These are phyloP conservation scores for Pseudonitzschia pungens DNA, from an alignment of 108 stramenopile species.

Conservation along the genomic window DNA sequence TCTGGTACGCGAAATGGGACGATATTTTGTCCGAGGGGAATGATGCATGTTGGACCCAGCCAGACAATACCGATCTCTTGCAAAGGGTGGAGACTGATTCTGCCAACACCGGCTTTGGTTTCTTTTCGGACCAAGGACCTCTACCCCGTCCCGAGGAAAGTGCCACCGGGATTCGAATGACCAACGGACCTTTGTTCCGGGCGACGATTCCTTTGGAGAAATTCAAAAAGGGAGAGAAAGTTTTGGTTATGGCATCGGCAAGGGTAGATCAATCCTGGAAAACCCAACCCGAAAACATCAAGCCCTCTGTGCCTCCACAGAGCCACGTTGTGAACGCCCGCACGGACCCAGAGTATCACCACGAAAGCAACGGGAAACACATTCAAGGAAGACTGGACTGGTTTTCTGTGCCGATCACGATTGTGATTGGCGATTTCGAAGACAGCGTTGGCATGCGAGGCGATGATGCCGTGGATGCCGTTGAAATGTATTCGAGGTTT, in stretches of 20 bases:
- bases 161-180: slow-evolving; percentile 1
- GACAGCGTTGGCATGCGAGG: slow-evolving; percentile 28
- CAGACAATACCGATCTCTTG: slow-evolving; percentile 27
- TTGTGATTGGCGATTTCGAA: slow-evolving; percentile 55
- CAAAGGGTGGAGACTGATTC: slow-evolving; percentile 7
- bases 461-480: slow-evolving; percentile 20
- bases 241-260: slow-evolving; percentile 61
- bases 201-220: slow-evolving; percentile 43
- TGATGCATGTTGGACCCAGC: slow-evolving; percentile 45
- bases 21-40: slow-evolving; percentile 47
- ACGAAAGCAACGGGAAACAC: slow-evolving; percentile 55
- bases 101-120: slow-evolving; percentile 28
- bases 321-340: slow-evolving; percentile 91
- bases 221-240: slow-evolving; percentile 46
- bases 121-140: slow-evolving; percentile 31
- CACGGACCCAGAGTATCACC: slow-evolving; percentile 79
- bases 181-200: slow-evolving; percentile 55
- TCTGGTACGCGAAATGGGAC: slow-evolving; percentile 73
- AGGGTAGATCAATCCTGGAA: slow-evolving; percentile 74
- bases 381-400: slow-evolving; percentile 80
- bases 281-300: slow-evolving; percentile 19
- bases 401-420: slow-evolving; percentile 72
- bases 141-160: slow-evolving; percentile 22
- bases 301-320: slow-evolving; percentile 54
- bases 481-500: slow-evolving; percentile 40